Evolutionary conservation across 495 filamentous ascomycete genomes (phyloP).

Genomic region (Daldinia decipiens): DNA sequence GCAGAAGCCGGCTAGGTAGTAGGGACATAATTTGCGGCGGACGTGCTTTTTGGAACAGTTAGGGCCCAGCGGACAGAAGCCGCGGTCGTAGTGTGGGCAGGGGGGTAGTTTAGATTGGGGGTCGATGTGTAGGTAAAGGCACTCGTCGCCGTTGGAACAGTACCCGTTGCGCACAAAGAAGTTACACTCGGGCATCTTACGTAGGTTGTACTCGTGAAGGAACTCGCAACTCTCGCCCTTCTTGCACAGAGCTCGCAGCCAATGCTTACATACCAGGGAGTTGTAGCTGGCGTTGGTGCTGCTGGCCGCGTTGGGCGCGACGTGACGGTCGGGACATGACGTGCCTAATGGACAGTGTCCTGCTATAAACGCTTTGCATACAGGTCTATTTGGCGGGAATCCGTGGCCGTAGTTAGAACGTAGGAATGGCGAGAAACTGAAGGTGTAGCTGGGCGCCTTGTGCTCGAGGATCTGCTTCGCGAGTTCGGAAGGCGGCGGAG

Average conservation of each 20-base stretch:
- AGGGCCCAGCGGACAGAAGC: constrained; percentile 91
- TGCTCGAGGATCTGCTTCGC: constrained; percentile 62
- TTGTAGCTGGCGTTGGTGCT: constrained; percentile 60
- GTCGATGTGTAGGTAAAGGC: constrained; percentile 93
- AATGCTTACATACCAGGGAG: constrained; percentile 95
- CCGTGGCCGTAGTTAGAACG: constrained; percentile 80
- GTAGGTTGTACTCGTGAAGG: constrained; percentile 96
- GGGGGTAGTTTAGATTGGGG: constrained; percentile 81
- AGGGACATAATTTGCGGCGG: constrained; percentile 77
- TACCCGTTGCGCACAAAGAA: constrained; percentile 89
- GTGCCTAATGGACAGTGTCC: constrained; percentile 83
- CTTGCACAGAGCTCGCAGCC: constrained; percentile 96
- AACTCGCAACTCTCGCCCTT: constrained; percentile 97
- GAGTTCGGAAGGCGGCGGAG: constrained; percentile 48
- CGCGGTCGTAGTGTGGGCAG: constrained; percentile 94
- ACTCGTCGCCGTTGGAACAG: constrained; percentile 96
- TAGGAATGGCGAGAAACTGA: constrained; percentile 80
- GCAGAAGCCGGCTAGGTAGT: constrained; percentile 94
- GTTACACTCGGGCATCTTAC: constrained; percentile 97
- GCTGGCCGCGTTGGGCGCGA: constrained; percentile 34
- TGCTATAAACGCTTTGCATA: constrained; percentile 77
- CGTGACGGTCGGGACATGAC: constrained; percentile 72
- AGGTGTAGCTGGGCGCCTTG: constrained; percentile 66
- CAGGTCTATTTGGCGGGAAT: constrained; percentile 74
- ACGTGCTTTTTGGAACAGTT: constrained; percentile 88